Conservation (phyloP, 805 yeast species). For the Candida sphagnicola region DNA sequence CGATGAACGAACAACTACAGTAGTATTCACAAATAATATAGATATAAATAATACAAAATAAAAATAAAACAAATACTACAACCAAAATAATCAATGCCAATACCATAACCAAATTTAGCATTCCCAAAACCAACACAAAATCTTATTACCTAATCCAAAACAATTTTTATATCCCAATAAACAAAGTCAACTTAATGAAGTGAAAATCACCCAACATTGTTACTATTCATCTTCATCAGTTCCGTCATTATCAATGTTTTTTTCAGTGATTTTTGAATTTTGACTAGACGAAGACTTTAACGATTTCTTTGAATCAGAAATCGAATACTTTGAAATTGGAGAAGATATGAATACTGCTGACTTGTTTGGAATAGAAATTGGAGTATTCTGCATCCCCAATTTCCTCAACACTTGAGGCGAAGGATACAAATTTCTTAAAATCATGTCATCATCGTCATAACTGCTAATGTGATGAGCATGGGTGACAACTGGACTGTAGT, state of each 20-base stretch:
- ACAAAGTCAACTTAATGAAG: background rate
- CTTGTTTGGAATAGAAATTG: background rate
- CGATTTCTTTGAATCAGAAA: background rate
- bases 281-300: background rate
- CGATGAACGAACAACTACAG: background rate
- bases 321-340: background rate
- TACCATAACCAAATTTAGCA: background rate
- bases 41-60: conserved; percentile 5
- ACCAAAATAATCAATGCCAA: background rate
- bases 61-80: conserved; percentile 4
- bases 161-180: background rate
- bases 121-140: background rate
- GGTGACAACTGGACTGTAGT: conserved; percentile 40
- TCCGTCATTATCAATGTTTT: background rate
- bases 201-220: no score
- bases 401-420: conserved; percentile 6
- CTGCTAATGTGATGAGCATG: conserved; percentile 13
- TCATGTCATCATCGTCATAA: conserved; percentile 45
- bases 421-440: conserved; percentile 35
- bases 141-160: background rate
- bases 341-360: background rate
- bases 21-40: background rate
- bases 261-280: background rate
- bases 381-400: background rate
- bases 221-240: background rate